A percentile compares a stretch with the other conserved stretches of the same genome.
Evolutionary conservation across 768 basidiomycete genomes (phyloP).

Genomic region (Leucocoprinus birnbaumii): DNA sequence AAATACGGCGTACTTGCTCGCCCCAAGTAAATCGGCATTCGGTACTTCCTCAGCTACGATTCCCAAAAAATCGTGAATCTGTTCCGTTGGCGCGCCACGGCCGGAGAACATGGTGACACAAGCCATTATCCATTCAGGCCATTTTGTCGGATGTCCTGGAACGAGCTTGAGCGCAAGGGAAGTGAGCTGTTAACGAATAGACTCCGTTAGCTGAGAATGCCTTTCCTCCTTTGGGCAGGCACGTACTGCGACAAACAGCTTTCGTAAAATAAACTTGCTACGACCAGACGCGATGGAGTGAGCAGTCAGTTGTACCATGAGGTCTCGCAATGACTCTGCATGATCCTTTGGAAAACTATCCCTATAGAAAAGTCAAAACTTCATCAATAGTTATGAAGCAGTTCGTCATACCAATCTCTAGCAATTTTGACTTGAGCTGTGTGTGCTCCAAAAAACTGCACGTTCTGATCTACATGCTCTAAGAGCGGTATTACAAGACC

Average conservation of each 20-base stretch:
- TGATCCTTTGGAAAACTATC: slow-evolving; percentile 68
- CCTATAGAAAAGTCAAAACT: slow-evolving; percentile 39
- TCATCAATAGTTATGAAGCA: neutral
- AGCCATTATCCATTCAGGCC: slow-evolving; percentile 76
- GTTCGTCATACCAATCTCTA: slow-evolving; percentile 72
- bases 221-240: too few species aligned
- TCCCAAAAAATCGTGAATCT: slow-evolving; percentile 71
- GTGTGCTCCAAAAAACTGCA: slow-evolving; percentile 94
- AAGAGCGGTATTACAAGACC: slow-evolving; percentile 78
- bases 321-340: slow-evolving; percentile 53
- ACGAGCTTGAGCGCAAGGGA: slow-evolving; percentile 72
- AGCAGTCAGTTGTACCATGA: slow-evolving; percentile 68
- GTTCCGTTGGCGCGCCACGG: slow-evolving; percentile 54
- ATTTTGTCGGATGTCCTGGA: slow-evolving; percentile 52
- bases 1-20: slow-evolving; percentile 58
- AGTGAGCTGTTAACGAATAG: too few species aligned
- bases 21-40: slow-evolving; percentile 69
- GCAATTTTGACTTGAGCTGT: slow-evolving; percentile 93
- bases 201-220: too few species aligned
- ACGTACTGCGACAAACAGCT: slow-evolving; percentile 83
- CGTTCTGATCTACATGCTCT: slow-evolving; percentile 69
- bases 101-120: slow-evolving; percentile 61
- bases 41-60: slow-evolving; percentile 85
- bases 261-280: slow-evolving; percentile 75
- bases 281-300: slow-evolving; percentile 57